Evolutionary conservation across 805 yeast species (phyloP).

Genomic region (Saccharomycopsis vini): DNA sequence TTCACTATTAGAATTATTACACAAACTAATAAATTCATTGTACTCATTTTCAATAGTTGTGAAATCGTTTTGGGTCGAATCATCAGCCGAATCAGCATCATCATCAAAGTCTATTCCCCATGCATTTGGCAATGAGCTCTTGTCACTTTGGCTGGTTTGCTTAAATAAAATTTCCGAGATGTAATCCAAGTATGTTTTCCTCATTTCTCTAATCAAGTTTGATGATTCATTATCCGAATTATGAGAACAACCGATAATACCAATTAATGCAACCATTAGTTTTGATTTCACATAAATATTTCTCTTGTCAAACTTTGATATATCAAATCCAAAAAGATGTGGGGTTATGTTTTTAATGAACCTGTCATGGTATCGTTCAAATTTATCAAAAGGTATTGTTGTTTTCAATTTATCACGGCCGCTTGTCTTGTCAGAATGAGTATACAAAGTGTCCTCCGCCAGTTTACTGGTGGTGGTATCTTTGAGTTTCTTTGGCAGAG

Average conservation of each 20-base stretch:
- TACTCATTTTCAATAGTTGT: constrained; percentile 8
- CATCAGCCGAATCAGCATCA: not conserved
- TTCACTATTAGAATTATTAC: constrained; percentile 16
- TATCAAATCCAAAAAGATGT: constrained; percentile 58
- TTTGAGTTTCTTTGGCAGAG: no score
- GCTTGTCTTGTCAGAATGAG: no score
- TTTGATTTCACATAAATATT: constrained; percentile 49
- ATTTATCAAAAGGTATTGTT: constrained; percentile 2
- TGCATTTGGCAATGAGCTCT: not conserved
- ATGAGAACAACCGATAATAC: constrained; percentile 55
- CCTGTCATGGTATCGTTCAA: constrained; percentile 36
- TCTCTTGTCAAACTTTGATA: constrained; percentile 40
- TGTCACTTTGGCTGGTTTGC: not conserved
- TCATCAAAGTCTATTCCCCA: constrained; percentile 5
- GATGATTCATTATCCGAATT: constrained; percentile 30
- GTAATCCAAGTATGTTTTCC: constrained; percentile 7
- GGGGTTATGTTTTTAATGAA: constrained; percentile 51
- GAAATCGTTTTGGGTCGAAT: no score
- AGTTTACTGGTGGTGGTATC: no score
- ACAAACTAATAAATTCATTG: constrained; percentile 9
- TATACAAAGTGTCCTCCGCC: no score
- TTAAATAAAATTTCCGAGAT: constrained; percentile 4
- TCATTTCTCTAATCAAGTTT: constrained; percentile 11
- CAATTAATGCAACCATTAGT: constrained; percentile 47
- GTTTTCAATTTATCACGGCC: no score